phyloP scores from a whole-genome alignment of 108 stramenopile species.

The Parietichytrium sp. region DNA sequence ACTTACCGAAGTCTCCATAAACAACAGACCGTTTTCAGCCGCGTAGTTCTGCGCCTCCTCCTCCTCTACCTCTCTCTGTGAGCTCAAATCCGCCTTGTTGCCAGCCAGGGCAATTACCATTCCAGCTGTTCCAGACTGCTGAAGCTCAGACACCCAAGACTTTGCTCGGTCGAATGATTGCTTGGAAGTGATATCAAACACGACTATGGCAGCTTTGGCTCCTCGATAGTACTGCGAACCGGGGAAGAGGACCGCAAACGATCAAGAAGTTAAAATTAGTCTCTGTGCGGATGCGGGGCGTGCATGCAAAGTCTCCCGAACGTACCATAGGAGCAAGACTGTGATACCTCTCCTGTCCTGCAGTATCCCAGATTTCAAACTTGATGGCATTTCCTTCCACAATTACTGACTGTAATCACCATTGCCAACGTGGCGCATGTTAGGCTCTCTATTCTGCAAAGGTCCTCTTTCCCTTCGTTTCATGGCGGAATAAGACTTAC shows the following conservation, averaged over 20 bases:
- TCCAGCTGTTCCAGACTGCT: conserved; percentile 76
- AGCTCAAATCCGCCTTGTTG: conserved; percentile 53
- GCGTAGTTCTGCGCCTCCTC: conserved; percentile 57
- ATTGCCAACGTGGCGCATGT: no score
- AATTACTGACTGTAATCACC: not conserved
- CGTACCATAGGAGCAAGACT: conserved; percentile 42
- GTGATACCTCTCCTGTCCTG: conserved; percentile 53
- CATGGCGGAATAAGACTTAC: no score
- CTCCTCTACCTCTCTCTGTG: conserved; percentile 70
- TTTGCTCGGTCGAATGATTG: conserved; percentile 94
- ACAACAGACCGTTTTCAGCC: no score
- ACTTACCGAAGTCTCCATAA: no score
- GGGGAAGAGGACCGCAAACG: no score
- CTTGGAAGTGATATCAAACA: conserved; percentile 89
- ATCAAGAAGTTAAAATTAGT: no score
- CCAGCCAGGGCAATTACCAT: not conserved
- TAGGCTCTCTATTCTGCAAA: not conserved
- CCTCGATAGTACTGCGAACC: conserved; percentile 74
- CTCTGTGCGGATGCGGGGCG: no score
- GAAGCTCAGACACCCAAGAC: conserved; percentile 95
- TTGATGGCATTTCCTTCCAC: conserved; percentile 36
- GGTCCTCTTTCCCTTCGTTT: not conserved
- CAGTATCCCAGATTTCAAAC: conserved; percentile 53
- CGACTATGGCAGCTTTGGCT: conserved; percentile 79
- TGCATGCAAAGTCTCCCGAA: no score